A percentile compares a stretch with the other conserved stretches of the same genome.
Conservation (phyloP, 352 stramenopile genomes). For the Globisporangium yorkense region DNA sequence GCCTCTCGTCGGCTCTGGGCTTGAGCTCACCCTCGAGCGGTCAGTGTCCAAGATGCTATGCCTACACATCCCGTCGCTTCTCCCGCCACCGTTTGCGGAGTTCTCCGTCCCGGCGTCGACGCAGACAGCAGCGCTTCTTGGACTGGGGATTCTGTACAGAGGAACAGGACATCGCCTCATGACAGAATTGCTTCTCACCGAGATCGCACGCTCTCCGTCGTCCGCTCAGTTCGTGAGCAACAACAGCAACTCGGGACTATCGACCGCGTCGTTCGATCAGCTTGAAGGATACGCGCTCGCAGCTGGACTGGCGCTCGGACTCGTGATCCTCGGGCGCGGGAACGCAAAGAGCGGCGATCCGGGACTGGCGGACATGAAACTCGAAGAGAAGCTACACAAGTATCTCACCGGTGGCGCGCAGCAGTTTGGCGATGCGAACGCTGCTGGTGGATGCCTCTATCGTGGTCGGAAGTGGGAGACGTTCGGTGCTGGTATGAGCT, state of each 20-base stretch:
- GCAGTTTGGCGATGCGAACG: conserved; percentile 36
- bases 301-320: conserved; percentile 91
- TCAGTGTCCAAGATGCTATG: conserved; percentile 98
- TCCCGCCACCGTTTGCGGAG: conserved; percentile 91
- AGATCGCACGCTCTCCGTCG: conserved; percentile 90
- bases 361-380: conserved; percentile 93
- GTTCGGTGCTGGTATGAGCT: conserved; percentile 23
- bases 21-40: conserved; percentile 71
- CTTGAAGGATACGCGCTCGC: conserved; percentile 93
- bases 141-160: conserved; percentile 95
- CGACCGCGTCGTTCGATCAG: conserved; percentile 72
- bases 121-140: conserved; percentile 93
- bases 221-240: conserved; percentile 59
- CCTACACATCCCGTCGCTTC: conserved; percentile 95
- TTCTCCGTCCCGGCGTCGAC: conserved; percentile 95
- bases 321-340: conserved; percentile 91
- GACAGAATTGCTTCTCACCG: conserved; percentile 96
- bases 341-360: conserved; percentile 58
- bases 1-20: conserved; percentile 29
- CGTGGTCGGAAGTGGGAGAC: conserved; percentile 58
- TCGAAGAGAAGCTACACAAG: conserved; percentile 95
- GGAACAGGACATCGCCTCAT: conserved; percentile 94
- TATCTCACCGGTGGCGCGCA: conserved; percentile 89
- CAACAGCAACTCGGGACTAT: conserved; percentile 34
- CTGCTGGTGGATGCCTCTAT: conserved; percentile 58